These are phyloP conservation scores for Komagataella phaffii DNA, from an alignment of 805 yeast genomes.

Conservation along the genomic window DNA sequence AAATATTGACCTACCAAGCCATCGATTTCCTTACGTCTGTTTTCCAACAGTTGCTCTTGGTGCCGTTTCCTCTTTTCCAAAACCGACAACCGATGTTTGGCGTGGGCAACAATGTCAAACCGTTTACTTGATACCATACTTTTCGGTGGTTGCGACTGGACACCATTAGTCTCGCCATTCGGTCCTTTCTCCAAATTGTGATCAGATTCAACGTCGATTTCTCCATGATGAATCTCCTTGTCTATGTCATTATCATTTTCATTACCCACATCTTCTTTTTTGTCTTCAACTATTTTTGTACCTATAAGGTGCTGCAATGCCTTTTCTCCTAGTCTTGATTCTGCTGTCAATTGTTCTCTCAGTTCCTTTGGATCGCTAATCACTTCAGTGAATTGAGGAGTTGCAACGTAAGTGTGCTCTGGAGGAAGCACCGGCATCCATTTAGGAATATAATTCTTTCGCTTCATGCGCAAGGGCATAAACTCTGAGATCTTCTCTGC, in stretches of 20 bases:
- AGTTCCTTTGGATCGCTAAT: slow-evolving; percentile 59
- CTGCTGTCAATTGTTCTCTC: slow-evolving; percentile 62
- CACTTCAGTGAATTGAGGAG: slow-evolving; percentile 53
- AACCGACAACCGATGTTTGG: slow-evolving; percentile 28
- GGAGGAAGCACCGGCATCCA: slow-evolving; percentile 91
- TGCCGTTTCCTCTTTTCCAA: slow-evolving; percentile 19
- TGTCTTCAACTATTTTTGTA: not conserved
- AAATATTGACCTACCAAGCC: slow-evolving; percentile 15
- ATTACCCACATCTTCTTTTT: slow-evolving; percentile 6
- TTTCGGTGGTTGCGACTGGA: not conserved
- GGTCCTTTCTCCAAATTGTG: not conserved
- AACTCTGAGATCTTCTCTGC: slow-evolving; percentile 35
- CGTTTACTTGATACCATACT: slow-evolving; percentile 6
- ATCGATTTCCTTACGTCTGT: slow-evolving; percentile 18
- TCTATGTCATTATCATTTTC: slow-evolving; percentile 14
- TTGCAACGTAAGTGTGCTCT: slow-evolving; percentile 76
- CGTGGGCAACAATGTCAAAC: slow-evolving; percentile 47
- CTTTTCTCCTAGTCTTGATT: slow-evolving; percentile 67
- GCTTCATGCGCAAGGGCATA: slow-evolving; percentile 34
- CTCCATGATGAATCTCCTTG: slow-evolving; percentile 4
- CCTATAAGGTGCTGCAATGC: slow-evolving; percentile 50
- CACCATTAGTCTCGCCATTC: slow-evolving; percentile 1
- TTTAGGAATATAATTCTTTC: slow-evolving; percentile 39
- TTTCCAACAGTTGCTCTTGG: slow-evolving; percentile 19
- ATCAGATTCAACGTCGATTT: slow-evolving; percentile 1